Conservation (phyloP, 2,329 filamentous ascomycete genomes). For the Xylariaceae sp. region DNA sequence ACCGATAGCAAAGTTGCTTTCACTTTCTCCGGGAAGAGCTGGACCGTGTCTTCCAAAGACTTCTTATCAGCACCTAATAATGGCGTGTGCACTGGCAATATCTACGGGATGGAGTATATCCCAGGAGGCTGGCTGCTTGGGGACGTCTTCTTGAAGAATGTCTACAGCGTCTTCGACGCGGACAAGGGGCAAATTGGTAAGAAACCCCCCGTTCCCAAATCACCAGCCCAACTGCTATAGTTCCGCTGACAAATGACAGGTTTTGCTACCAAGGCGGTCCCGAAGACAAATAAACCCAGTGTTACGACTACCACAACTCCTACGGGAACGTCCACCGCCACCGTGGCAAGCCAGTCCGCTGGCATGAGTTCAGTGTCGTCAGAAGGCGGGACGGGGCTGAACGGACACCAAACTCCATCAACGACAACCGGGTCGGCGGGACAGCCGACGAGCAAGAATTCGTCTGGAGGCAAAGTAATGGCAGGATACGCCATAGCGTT, state of each 20-base stretch:
- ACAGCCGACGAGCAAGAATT: conserved; percentile 25
- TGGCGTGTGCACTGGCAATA: conserved; percentile 63
- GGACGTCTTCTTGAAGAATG: conserved; percentile 83
- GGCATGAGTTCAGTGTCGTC: conserved; percentile 13
- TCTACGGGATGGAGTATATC: conserved; percentile 68
- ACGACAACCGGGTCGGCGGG: conserved; percentile 19
- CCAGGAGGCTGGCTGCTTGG: conserved; percentile 72
- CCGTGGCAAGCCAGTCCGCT: conserved; percentile 19
- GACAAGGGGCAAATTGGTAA: conserved; percentile 62
- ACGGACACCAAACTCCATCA: conserved; percentile 36
- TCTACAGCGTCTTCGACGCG: conserved; percentile 79
- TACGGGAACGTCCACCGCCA: conserved; percentile 22
- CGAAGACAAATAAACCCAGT: conserved; percentile 9
- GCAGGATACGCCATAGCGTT: conserved; percentile 19
- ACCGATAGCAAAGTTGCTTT: conserved; percentile 58
- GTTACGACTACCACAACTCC: conserved; percentile 13
- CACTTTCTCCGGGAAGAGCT: conserved; percentile 63
- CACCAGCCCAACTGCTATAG: neutral
- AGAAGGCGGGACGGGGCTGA: conserved; percentile 29
- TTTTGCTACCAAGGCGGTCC: conserved; percentile 36
- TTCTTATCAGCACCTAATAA: conserved; percentile 54
- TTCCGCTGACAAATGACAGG: conserved; percentile 26
- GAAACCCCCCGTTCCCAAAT: conserved; percentile 19
- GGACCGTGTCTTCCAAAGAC: conserved; percentile 64
- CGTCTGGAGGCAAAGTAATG: conserved; percentile 24